Evolutionary conservation across 495 filamentous ascomycete species (phyloP), one percentile per base, ranked within the genome.

Genomic region (Neohortaea acidophila): DNA sequence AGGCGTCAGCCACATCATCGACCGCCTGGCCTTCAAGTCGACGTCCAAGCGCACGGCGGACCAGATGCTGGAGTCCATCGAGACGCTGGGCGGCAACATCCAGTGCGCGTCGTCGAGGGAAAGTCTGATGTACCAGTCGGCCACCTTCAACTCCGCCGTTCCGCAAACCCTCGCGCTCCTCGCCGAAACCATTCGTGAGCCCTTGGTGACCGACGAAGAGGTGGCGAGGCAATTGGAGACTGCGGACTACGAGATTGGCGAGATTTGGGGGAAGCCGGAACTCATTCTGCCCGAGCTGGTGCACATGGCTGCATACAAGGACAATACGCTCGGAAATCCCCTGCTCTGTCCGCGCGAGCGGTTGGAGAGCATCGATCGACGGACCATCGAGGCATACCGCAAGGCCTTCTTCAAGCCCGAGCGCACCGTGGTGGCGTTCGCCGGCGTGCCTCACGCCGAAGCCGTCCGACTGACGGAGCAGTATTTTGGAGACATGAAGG

Each of bases 201-300:
- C 89, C 8, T 60, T 75, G 23, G 79, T 96, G 41, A 89, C 80
- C n/a, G 81, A 94, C 26, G 75, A 84, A 31, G 89, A 99, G 54
- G 79, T 99, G 1, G 53, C 67, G 22, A 71, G 81, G 49, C 87
- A 99, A 58, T 66, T 99, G 12, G 72, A 79, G 51, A 94, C 84
- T 14, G 89, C 86, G 2, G 75, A 82, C 30, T 99, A 96, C 49
- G 89, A 99, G 61, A 91, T 99, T 52, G 70, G 69, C 18, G 89
- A 99, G 63, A 99, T 99, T 36, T 99, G 89, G 91, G 79, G 81
- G 26, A 94, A 85, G 64, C 85, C 89, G 3, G 87, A 96, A 50
- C 68, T 99, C 38, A 96, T 99, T 47, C 59, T 99, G 34, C 91
- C 91, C 5, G 89, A 99, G 61, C 57, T 99, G 54, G 75, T 93